Conservation (phyloP, 2,329 filamentous ascomycete species). For the Paracamarosporium sp. region DNA sequence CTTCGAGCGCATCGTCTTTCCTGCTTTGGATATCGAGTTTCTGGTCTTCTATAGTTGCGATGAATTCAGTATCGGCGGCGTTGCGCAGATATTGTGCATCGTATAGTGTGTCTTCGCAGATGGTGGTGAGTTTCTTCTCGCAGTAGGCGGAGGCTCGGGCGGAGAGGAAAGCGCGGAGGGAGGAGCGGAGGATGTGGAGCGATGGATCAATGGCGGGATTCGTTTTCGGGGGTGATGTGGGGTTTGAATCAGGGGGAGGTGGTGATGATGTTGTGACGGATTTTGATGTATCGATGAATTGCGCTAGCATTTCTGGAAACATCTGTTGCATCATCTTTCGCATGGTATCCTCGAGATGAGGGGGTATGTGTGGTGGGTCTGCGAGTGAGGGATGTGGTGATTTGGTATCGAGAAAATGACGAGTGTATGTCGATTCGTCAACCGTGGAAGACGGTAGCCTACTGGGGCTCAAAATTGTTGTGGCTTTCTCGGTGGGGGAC, state of each 20-base stretch:
- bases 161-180: neutral
- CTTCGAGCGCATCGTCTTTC: neutral
- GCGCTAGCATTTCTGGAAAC: constrained; percentile 9
- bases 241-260: neutral
- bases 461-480: constrained; percentile 11
- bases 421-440: neutral
- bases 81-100: constrained; percentile 5
- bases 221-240: neutral
- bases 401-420: neutral
- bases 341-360: constrained; percentile 9
- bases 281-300: no score
- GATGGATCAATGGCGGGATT: neutral
- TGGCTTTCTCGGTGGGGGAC: constrained; percentile 16
- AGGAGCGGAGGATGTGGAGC: neutral
- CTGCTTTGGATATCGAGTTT: constrained; percentile 1
- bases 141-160: constrained; percentile 1
- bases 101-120: constrained; percentile 1
- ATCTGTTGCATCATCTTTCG: constrained; percentile 8
- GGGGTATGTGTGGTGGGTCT: neutral
- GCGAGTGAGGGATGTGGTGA: neutral
- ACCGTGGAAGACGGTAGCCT: neutral
- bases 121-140: neutral
- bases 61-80: constrained; percentile 6
- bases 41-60: constrained; percentile 5
- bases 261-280: constrained; percentile 12